Evolutionary conservation across 495 filamentous ascomycete species (phyloP), one percentile per base, ranked within the genome.

Genomic region (Melanomma pulvis-pyrius): DNA sequence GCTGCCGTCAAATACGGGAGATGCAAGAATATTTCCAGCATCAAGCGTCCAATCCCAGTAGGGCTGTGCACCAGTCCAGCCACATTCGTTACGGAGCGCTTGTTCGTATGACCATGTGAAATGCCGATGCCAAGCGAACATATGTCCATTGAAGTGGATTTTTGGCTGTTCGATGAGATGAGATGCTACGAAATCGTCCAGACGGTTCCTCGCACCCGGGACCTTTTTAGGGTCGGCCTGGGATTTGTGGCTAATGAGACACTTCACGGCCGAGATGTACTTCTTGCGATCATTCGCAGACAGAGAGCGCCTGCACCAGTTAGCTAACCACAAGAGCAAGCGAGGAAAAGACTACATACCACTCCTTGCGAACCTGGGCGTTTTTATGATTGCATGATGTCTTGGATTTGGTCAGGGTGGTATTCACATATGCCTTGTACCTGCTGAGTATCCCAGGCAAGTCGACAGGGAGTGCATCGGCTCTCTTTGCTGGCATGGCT

Each of bases 71-170:
- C 87, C 87, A 0, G 69, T 83, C 69, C 89, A 92, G 34, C 86
- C 87, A 69, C 90, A 92, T 68, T 92, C 88, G 12, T 85, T 79
- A 21, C 80, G 78, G 21, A 92, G 78, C 0, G 88, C 85, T 66
- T 85, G 78, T 71, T 91, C 90, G 71, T 85, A 91, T 7, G 75
- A 75, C 56, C 75, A 82, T 36, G 82, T 77, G 69, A 85, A 90
- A 73, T 86, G 87, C n/a, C 89, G 80, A 71, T 92, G 89, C 86
- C 88, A 91, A 0, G 84, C 74, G 32, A 90, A 76, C 76, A 92
- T 89, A 61, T 81, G 83, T 24, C 84, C 87, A 77, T 74, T 6
- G 28, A 17, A 66, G 22, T 91, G 88, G 60, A 89, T 88, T 1
- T 67, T 58, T 22, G 76, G 69, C 4, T 85, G 86, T 87, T 72